Conservation (phyloP, 495 filamentous ascomycete genomes). For the Aspergillus sparsus region DNA sequence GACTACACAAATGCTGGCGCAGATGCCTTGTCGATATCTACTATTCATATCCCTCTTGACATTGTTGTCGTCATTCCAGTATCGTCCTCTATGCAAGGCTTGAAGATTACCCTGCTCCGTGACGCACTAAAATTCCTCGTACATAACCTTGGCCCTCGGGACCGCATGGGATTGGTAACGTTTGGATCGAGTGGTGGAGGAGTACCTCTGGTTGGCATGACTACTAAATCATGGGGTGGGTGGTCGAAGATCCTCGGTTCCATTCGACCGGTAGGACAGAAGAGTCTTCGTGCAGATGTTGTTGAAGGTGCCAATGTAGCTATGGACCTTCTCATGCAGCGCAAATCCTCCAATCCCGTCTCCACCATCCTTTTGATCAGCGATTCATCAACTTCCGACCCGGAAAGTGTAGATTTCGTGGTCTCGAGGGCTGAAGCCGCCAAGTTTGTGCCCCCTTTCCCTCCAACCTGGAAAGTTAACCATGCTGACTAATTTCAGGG, state of each 20-base stretch:
- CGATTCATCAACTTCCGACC: slow-evolving; percentile 96
- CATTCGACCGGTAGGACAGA: slow-evolving; percentile 92
- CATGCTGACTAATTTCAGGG: slow-evolving; percentile 54
- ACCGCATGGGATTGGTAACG: slow-evolving; percentile 96
- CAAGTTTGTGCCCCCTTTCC: slow-evolving; percentile 68
- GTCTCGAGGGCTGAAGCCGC: slow-evolving; percentile 97
- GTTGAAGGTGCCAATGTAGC: slow-evolving; percentile 98
- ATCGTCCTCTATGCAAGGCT: slow-evolving; percentile 97
- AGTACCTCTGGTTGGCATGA: slow-evolving; percentile 96
- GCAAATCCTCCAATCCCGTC: slow-evolving; percentile 93
- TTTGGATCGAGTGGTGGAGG: slow-evolving; percentile 95
- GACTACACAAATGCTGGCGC: slow-evolving; percentile 66
- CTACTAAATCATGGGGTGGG: slow-evolving; percentile 87
- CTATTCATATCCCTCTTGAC: slow-evolving; percentile 89
- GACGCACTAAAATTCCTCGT: slow-evolving; percentile 94
- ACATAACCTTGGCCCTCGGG: slow-evolving; percentile 83
- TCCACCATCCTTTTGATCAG: slow-evolving; percentile 97
- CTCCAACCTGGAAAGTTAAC: background rate
- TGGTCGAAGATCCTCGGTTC: slow-evolving; percentile 87
- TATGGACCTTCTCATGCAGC: slow-evolving; percentile 98
- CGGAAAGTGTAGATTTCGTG: slow-evolving; percentile 96
- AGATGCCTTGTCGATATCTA: slow-evolving; percentile 55
- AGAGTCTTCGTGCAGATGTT: slow-evolving; percentile 93
- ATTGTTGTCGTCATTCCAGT: slow-evolving; percentile 97
- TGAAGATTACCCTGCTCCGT: slow-evolving; percentile 95